These are phyloP conservation scores for Alloascoidea hylecoeti DNA, from an alignment of 805 yeast species.

Conservation along the genomic window DNA sequence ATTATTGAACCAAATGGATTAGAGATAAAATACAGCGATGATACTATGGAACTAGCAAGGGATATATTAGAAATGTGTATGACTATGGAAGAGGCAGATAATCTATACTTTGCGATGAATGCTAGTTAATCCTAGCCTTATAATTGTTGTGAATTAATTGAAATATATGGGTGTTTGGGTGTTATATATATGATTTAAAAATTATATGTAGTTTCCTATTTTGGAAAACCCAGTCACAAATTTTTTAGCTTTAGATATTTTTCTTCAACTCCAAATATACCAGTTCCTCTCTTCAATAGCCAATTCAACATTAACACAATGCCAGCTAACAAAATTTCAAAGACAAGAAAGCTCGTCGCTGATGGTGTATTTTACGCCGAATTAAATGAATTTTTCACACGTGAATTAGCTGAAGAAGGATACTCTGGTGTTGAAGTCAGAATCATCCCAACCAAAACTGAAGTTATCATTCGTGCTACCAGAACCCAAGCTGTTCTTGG, in stretches of 20 bases:
- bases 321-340: conserved; percentile 78
- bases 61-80: conserved; percentile 54
- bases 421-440: conserved; percentile 99
- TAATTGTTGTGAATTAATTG: too few relatives aligned
- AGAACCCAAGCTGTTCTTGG: conserved; percentile 98
- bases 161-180: too few relatives aligned
- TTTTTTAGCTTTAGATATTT: too few relatives aligned
- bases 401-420: conserved; percentile 99
- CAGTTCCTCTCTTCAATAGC: too few relatives aligned
- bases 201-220: too few relatives aligned
- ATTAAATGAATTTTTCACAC: conserved; percentile 99
- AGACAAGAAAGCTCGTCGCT: conserved; percentile 98
- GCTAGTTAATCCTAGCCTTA: conserved; percentile 6
- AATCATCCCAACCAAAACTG: conserved; percentile 95
- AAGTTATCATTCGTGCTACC: conserved; percentile 97
- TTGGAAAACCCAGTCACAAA: too few relatives aligned
- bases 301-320: too few relatives aligned
- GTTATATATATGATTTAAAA: too few relatives aligned
- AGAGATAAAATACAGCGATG: conserved; percentile 47
- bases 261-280: too few relatives aligned
- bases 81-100: conserved; percentile 71
- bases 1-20: conserved; percentile 29
- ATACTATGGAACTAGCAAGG: conserved; percentile 53
- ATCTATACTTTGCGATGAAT: conserved; percentile 54
- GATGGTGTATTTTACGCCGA: conserved; percentile 99